Evolutionary conservation across 169 alveolate species (phyloP).

Genomic region (Sarcocystis neurona): DNA sequence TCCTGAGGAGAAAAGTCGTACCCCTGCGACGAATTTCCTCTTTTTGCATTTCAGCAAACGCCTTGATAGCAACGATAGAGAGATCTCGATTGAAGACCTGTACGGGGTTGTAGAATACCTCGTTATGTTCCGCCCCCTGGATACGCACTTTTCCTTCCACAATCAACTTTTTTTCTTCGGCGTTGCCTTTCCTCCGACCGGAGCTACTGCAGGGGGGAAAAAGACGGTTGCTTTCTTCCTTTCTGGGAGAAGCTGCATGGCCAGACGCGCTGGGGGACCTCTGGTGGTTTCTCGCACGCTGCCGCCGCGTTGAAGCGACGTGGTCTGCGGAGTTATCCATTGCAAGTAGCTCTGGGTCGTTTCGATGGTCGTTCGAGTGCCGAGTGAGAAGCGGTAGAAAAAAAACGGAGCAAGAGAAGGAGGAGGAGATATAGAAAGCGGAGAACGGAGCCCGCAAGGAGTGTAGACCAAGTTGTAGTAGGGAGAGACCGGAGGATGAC

Average conservation of each 20-base stretch:
- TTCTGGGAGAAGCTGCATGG: no score
- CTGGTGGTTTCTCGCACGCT: background rate
- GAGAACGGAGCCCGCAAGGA: no score
- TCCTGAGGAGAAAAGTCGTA: slow-evolving; percentile 6
- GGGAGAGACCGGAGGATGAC: no score
- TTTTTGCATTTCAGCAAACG: slow-evolving; percentile 41
- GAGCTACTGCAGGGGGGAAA: background rate
- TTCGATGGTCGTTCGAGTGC: no score
- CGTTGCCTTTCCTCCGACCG: background rate
- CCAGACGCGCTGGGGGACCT: background rate
- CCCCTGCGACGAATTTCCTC: slow-evolving; percentile 44
- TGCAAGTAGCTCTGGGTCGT: no score
- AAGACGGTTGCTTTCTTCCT: background rate
- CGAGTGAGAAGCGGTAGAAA: no score
- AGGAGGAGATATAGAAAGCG: no score
- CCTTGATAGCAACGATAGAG: slow-evolving; percentile 68
- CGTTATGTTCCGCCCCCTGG: slow-evolving; percentile 45
- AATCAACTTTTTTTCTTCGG: slow-evolving; percentile 6
- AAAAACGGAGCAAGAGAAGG: no score
- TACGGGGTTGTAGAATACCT: slow-evolving; percentile 83
- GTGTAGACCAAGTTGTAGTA: no score
- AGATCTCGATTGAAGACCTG: slow-evolving; percentile 91
- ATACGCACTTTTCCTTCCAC: slow-evolving; percentile 70
- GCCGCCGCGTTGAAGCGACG: no score
- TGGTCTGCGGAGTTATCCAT: no score